Conservation (phyloP, 1,139 yeast species). For the Geotrichum reessii region DNA sequence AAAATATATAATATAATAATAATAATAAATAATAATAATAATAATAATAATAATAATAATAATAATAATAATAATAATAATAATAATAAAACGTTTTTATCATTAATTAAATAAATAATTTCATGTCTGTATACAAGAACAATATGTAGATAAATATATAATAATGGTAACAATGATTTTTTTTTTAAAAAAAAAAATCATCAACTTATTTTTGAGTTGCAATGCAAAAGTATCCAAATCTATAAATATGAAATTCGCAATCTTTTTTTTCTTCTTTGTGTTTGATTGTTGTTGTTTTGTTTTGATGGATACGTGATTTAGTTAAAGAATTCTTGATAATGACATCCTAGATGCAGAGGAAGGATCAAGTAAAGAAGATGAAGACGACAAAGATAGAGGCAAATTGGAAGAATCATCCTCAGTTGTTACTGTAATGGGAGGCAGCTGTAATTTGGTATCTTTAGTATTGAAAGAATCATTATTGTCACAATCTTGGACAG, state of each 20-base stretch:
- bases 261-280: background rate
- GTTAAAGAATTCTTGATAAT: conserved; percentile 2
- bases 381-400: background rate
- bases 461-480: background rate
- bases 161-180: background rate
- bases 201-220: background rate
- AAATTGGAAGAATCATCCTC: background rate
- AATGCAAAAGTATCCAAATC: no score
- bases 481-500: background rate
- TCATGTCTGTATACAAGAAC: background rate
- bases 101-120: no score
- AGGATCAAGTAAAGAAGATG: background rate
- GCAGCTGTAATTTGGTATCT: background rate
- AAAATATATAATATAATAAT: no score
- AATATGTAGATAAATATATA: background rate
- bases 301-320: background rate
- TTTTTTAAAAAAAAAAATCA: background rate
- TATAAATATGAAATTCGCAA: no score
- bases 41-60: no score
- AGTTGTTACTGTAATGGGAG: background rate
- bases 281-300: background rate
- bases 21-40: no score
- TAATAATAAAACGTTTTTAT: no score
- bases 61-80: no score
- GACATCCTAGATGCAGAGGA: conserved; percentile 10